A percentile compares a stretch with the other conserved stretches of the same genome.
Conservation (phyloP, 345 rosid genomes). For the Hibiscus mutabilis region DNA sequence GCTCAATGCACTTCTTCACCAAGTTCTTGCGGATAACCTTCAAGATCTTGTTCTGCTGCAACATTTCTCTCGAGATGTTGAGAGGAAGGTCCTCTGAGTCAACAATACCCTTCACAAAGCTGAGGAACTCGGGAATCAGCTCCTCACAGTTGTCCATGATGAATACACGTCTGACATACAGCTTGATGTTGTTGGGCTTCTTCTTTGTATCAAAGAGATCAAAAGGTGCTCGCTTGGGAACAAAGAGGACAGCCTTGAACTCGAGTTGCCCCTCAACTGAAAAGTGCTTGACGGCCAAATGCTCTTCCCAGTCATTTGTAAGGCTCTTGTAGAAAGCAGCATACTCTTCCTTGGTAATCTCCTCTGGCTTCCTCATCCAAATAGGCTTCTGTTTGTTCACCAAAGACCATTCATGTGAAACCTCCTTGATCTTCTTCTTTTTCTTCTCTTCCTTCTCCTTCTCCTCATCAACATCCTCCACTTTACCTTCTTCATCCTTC, state of each 20-base stretch:
- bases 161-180: constrained; percentile 84
- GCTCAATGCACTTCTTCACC: constrained; percentile 88
- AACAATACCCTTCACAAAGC: constrained; percentile 85
- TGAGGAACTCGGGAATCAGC: constrained; percentile 71
- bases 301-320: background rate
- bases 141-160: constrained; percentile 98
- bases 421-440: background rate
- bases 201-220: constrained; percentile 88
- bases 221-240: constrained; percentile 86
- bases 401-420: background rate
- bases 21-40: constrained; percentile 89
- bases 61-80: constrained; percentile 75
- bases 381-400: background rate
- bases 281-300: background rate
- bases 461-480: background rate
- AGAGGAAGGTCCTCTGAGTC: constrained; percentile 91
- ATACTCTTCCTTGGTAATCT: background rate
- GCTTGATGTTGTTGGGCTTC: constrained; percentile 92
- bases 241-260: background rate
- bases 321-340: background rate
- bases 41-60: constrained; percentile 89
- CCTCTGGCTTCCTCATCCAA: background rate
- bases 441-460: background rate
- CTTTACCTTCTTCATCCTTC: background rate
- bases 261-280: background rate